Base-by-base conservation (phyloP, 108 stramenopile species). In the Discostella stelligeroides region DNA sequence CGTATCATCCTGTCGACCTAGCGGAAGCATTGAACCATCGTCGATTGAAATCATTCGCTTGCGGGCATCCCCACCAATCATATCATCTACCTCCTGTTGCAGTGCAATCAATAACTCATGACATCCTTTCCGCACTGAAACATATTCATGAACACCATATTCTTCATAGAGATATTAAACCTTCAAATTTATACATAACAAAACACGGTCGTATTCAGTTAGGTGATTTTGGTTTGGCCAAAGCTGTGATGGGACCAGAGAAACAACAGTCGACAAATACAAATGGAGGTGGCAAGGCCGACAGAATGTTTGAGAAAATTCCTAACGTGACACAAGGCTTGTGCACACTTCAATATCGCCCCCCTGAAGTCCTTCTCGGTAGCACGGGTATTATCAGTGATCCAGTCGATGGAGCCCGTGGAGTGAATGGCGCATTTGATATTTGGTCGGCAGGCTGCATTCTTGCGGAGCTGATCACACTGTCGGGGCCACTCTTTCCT, bases 141-240 rank as follows among this genome's bases (percentile, higher is more conserved):
- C 95, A 97, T 83, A 93, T 92, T 62, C 98, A 99, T 81, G 68
- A 51, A 11, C 80, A 86, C 66, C 86, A 87, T 60, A 80, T 99
- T 20, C 75, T 99, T 24, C 98, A 99, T 81, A 72, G 96, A 27
- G 98, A 99, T 74, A 53, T 99, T 17, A 99, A 97, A 67, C 97
- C 97, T 0, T 92, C 94, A 17, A 97, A 97, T 70, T 60, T 92
- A 17, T 70, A 92, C 56, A 79, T 95, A 12, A 63, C 72, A 6
- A 63, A 68, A 8, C 34, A 61, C 12, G 92, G 92, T n/a, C 30
- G 23, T 0, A 69, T 94, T 34, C 80, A 87, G 55, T 63, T 94
- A 13, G 85, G 88, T 55, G 92, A 94, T 70, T 94, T 94, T 76
- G 92, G 92, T 34, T 48, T 94, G 27, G 83, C 88, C 40, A 89